These are phyloP conservation scores for Trifolium fragiferum DNA, from an alignment of 306 rosid genomes.

Conservation along the genomic window DNA sequence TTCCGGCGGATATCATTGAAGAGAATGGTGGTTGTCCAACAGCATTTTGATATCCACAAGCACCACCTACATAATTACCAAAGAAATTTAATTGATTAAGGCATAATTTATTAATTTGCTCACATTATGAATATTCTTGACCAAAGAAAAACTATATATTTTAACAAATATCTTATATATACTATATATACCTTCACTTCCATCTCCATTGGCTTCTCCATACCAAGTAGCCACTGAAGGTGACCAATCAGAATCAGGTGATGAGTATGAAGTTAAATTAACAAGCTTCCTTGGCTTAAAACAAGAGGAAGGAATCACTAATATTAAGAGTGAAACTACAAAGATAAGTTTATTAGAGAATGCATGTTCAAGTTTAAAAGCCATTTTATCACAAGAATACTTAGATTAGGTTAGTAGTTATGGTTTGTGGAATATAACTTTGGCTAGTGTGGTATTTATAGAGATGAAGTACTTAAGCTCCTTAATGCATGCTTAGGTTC, in stretches of 20 bases:
- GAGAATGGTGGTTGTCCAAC: slow-evolving; percentile 74
- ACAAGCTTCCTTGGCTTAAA: slow-evolving; percentile 50
- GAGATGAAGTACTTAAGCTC: not conserved
- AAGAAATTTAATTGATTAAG: not conserved
- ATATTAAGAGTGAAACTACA: slow-evolving; percentile 32
- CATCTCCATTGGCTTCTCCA: slow-evolving; percentile 63
- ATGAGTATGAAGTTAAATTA: slow-evolving; percentile 41
- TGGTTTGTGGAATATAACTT: slow-evolving; percentile 25
- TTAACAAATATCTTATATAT: not conserved
- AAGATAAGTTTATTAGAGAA: slow-evolving; percentile 8
- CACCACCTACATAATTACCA: slow-evolving; percentile 56
- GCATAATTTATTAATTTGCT: not conserved
- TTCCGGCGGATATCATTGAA: slow-evolving; percentile 64
- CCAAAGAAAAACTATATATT: not conserved
- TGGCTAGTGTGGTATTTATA: slow-evolving; percentile 45
- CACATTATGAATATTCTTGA: not conserved
- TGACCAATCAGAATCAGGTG: slow-evolving; percentile 49
- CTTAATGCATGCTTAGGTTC: not conserved
- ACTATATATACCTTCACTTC: slow-evolving; percentile 61
- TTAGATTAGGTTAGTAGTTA: not conserved
- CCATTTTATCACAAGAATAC: slow-evolving; percentile 40
- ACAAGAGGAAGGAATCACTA: slow-evolving; percentile 49
- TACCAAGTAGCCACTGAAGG: slow-evolving; percentile 73
- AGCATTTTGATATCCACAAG: slow-evolving; percentile 70
- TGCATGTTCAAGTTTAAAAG: slow-evolving; percentile 15